phyloP scores from a whole-genome alignment of 208 protist genomes.

The Blastocrithidia nonstop region DNA sequence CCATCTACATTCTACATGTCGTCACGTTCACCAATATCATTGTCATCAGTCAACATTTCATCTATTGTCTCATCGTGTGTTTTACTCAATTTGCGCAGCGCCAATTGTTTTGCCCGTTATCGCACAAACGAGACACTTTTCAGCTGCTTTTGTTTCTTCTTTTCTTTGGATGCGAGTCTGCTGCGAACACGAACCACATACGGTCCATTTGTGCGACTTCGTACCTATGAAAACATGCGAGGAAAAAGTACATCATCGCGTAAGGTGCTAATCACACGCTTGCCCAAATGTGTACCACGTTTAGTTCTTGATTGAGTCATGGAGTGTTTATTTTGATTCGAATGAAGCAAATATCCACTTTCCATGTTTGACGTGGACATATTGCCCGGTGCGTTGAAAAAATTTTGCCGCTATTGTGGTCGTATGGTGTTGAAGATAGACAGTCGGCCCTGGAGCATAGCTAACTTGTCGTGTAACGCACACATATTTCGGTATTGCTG shows the following conservation, averaged over 20 bases:
- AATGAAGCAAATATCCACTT: too few species aligned
- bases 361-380: constrained; percentile 31
- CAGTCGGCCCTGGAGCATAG: constrained; percentile 51
- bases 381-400: constrained; percentile 30
- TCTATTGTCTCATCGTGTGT: constrained; percentile 13
- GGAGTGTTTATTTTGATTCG: too few species aligned
- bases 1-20: constrained; percentile 11
- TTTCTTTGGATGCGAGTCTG: constrained; percentile 13
- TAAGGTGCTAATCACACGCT: constrained; percentile 8
- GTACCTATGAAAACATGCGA: constrained; percentile 55
- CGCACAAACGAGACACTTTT: constrained; percentile 29
- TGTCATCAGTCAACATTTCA: constrained; percentile 13
- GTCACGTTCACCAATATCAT: constrained; percentile 22
- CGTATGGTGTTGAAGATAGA: constrained; percentile 68
- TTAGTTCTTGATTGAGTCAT: too few species aligned
- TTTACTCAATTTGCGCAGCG: constrained; percentile 10
- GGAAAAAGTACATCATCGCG: constrained; percentile 61
- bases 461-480: constrained; percentile 47
- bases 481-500: constrained; percentile 61
- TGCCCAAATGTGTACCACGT: too few species aligned
- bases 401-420: constrained; percentile 41
- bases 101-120: constrained; percentile 21
- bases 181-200: constrained; percentile 33
- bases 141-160: constrained; percentile 13
- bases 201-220: constrained; percentile 19